Evolutionary conservation across 495 filamentous ascomycete genomes (phyloP).

Genomic region (Achaetomiella virescens): DNA sequence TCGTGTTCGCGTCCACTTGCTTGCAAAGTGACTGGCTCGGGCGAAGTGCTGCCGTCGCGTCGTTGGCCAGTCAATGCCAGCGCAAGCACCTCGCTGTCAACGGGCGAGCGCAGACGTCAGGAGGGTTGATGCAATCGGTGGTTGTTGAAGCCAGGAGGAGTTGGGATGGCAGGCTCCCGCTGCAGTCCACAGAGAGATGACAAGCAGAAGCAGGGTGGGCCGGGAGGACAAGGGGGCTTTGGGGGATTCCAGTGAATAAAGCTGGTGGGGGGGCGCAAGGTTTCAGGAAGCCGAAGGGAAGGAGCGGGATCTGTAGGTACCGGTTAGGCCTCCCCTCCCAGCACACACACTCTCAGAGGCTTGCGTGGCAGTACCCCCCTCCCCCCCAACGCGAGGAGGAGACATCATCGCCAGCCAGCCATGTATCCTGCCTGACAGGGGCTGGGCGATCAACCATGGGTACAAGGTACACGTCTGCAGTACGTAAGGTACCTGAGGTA

Average conservation of each 20-base stretch:
- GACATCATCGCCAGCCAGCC: conserved; percentile 1
- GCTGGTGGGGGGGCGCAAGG: conserved; percentile 21
- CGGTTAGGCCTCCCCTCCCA: conserved; percentile 6
- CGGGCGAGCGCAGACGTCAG: conserved; percentile 10
- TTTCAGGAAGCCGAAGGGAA: conserved; percentile 21
- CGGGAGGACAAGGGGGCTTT: conserved; percentile 12
- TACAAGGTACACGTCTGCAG: no score
- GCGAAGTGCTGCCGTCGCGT: neutral
- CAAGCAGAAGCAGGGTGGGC: conserved; percentile 13
- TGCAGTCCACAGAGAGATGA: neutral
- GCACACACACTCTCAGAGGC: conserved; percentile 14
- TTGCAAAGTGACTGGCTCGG: no score
- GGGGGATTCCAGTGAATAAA: conserved; percentile 19
- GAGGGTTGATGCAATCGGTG: conserved; percentile 15
- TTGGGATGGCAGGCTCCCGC: neutral
- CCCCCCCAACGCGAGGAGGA: no score
- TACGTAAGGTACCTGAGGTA: no score
- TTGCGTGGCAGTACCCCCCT: conserved; percentile 25
- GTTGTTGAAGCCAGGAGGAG: neutral
- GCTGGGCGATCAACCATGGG: no score
- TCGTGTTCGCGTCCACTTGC: no score
- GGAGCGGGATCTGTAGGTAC: neutral
- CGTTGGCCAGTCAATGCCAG: neutral
- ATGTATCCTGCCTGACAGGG: neutral
- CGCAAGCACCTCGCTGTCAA: conserved; percentile 9